phyloP scores from a whole-genome alignment of 148 eudicot species.

The Pouteria glomerata region DNA sequence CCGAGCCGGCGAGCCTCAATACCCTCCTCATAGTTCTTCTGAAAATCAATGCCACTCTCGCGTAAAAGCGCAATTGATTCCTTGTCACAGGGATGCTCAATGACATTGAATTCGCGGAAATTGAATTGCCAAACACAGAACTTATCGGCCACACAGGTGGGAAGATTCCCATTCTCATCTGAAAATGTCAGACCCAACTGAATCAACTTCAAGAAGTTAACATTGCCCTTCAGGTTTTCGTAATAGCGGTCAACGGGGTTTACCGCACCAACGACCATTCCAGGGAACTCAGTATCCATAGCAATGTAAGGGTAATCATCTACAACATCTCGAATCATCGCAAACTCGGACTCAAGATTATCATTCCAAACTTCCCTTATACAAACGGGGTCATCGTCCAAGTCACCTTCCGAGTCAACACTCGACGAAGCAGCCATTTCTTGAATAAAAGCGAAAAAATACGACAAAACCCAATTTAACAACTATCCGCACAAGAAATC shows the following conservation, averaged over 20 bases:
- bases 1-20: slow-evolving; percentile 8
- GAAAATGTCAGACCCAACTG: slow-evolving; percentile 23
- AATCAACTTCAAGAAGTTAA: slow-evolving; percentile 16
- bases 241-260: neutral
- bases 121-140: slow-evolving; percentile 15
- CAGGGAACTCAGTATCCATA: slow-evolving; percentile 17
- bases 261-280: neutral
- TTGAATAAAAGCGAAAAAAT: neutral
- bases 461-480: slow-evolving; percentile 11
- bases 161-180: slow-evolving; percentile 18
- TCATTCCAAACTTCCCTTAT: slow-evolving; percentile 23
- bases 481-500: neutral
- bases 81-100: slow-evolving; percentile 2
- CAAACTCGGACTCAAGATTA: slow-evolving; percentile 15
- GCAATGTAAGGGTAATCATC: slow-evolving; percentile 18
- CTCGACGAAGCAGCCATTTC: slow-evolving; percentile 8
- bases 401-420: neutral
- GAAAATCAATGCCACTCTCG: slow-evolving; percentile 17
- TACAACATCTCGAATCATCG: slow-evolving; percentile 10
- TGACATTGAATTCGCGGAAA: slow-evolving; percentile 13
- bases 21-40: slow-evolving; percentile 15
- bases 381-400: too few relatives aligned
- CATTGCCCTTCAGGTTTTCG: slow-evolving; percentile 11
- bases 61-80: slow-evolving; percentile 14
- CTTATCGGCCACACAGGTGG: slow-evolving; percentile 17